Evolutionary conservation across 2,329 filamentous ascomycete genomes (phyloP).

Genomic region (Helicocarpus griseus): DNA sequence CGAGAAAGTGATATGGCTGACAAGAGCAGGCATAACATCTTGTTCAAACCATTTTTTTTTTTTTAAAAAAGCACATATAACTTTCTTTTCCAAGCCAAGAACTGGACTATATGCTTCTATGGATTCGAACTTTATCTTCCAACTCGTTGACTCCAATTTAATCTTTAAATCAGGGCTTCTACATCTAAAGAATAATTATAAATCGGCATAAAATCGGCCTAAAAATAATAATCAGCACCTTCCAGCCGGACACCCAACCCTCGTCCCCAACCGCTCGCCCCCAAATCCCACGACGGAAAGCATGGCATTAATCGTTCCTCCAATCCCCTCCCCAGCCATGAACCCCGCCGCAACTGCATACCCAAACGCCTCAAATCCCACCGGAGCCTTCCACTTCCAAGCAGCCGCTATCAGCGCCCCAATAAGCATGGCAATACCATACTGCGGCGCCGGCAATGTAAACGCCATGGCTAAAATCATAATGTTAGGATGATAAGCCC

Average conservation of each 20-base stretch:
- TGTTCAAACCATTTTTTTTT: no score
- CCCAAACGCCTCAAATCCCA: slow-evolving; percentile 48
- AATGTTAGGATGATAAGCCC: slow-evolving; percentile 8
- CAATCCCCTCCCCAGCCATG: slow-evolving; percentile 55
- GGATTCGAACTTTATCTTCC: not conserved
- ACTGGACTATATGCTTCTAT: not conserved
- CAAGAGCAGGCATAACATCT: no score
- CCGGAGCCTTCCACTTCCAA: slow-evolving; percentile 47
- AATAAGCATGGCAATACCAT: slow-evolving; percentile 50
- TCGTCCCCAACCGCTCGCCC: slow-evolving; percentile 32
- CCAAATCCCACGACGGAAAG: slow-evolving; percentile 29
- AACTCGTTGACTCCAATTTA: not conserved
- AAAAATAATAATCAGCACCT: slow-evolving; percentile 2
- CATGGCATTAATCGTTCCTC: slow-evolving; percentile 52
- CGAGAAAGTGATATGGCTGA: not conserved
- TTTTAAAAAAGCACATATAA: no score
- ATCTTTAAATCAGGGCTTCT: no score
- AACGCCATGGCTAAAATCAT: slow-evolving; percentile 47
- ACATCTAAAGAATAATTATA: no score
- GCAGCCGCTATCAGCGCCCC: slow-evolving; percentile 43
- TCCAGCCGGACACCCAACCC: slow-evolving; percentile 32
- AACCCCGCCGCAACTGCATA: slow-evolving; percentile 52
- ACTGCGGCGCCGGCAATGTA: slow-evolving; percentile 47
- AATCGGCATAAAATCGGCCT: no score
- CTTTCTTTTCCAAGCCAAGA: no score